Evolutionary conservation across 163 green algal species (phyloP), one percentile per base, ranked within the genome.

Genomic region (Chlamydomonas reinhardtii): DNA sequence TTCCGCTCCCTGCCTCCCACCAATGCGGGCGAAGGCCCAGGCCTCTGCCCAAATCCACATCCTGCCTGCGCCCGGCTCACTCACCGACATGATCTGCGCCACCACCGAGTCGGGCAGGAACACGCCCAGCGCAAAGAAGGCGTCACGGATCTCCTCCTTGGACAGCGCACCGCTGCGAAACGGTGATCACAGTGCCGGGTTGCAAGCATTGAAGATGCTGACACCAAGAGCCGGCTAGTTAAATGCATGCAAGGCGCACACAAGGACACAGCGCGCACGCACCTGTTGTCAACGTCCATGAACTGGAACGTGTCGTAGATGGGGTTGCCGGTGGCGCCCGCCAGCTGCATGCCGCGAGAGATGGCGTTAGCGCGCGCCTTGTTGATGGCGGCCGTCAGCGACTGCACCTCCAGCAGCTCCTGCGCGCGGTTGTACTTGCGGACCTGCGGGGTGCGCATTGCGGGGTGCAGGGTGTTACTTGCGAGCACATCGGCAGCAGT

Each of bases 101-200:
- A 72, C 37, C 27, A 91, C 87, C 54, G 72, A 54, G 15, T 89
- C 82, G 14, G 74, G 59, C 22, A 89, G 8, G 65, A 76, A 56
- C 32, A 91, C 87, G 0, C 87, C 87, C 64, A 91, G 71, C 3
- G 87, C 87, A 56, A 83, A 88, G 73, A 91, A 91, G 25, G 79
- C 87, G 68, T 91, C 82, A 0, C 82, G 76, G 15, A 91, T 73
- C 76, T 89, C 87, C 11, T 89, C 82, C 43, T 68, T 80, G 76
- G 11, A 61, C 71, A 91, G 71, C 24, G 59, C 37, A 15, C 87
- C 87, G 24, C 62, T 87, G 76, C 39, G 12, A 2, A 56, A 19
- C 73, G 48, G 22, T 0, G 31, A 61, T 0, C 43, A 79, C 4
- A 5, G 9, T 25, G 27, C 27, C 6, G 37, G 35, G 35, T 34